Conservation (phyloP, 169 alveolate genomes). For the Plasmodium blacklocki region DNA sequence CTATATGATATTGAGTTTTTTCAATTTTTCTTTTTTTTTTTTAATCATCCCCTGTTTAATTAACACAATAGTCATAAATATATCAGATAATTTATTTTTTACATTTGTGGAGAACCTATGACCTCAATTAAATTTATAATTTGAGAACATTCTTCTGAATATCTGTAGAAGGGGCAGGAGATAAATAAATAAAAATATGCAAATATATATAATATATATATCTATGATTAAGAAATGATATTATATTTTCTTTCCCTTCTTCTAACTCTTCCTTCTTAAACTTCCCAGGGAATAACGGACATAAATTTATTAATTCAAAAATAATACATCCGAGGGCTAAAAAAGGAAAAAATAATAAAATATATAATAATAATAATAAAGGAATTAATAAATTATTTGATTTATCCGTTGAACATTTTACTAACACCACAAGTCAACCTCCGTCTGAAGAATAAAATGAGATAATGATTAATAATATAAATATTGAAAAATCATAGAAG, state of each 20-base stretch:
- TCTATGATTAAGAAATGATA: not conserved
- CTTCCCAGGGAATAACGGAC: slow-evolving; percentile 74
- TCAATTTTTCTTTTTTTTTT: not conserved
- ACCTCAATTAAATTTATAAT: slow-evolving; percentile 71
- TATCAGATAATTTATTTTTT: not conserved
- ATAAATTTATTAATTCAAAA: slow-evolving; percentile 59
- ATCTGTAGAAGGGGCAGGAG: slow-evolving; percentile 1
- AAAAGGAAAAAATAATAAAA: not conserved
- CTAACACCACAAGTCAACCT: slow-evolving; percentile 76
- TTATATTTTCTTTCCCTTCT: not conserved
- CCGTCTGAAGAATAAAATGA: slow-evolving; percentile 32
- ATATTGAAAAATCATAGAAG: not conserved
- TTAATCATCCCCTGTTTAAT: not conserved
- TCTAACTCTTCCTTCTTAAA: slow-evolving; percentile 56
- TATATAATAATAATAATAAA: not conserved
- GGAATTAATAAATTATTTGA: not conserved
- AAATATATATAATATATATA: not conserved
- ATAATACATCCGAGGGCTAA: slow-evolving; percentile 73
- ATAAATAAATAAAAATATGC: not conserved
- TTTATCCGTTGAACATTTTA: not conserved
- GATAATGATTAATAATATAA: not conserved
- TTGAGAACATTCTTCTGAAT: slow-evolving; percentile 76
- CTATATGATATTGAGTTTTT: too few species aligned
- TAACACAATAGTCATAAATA: not conserved
- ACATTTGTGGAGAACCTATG: slow-evolving; percentile 73